Percentiles rank a stretch among this genome's conserved stretches.
phyloP scores from a whole-genome alignment of 2,329 filamentous ascomycete species.

The Pseudogymnoascus sp. region DNA sequence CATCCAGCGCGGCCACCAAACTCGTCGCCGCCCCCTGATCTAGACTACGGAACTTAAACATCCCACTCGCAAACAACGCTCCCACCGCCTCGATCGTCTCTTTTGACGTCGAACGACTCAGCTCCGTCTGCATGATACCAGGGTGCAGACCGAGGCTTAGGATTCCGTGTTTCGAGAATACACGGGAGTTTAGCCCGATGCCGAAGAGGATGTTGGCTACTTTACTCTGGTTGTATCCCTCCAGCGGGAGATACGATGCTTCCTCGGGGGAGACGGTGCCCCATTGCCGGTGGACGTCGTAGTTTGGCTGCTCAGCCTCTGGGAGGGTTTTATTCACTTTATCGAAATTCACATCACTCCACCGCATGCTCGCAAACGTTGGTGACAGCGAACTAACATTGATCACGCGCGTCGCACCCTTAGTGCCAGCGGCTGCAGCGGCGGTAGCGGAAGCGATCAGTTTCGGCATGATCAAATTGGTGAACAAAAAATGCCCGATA shows the following conservation, averaged over 20 bases:
- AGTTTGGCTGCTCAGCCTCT: constrained; percentile 27
- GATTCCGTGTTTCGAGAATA: constrained; percentile 19
- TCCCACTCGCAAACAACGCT: not conserved
- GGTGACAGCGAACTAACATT: constrained; percentile 25
- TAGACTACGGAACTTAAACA: constrained; percentile 17
- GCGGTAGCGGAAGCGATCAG: constrained; percentile 7
- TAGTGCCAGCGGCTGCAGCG: constrained; percentile 1
- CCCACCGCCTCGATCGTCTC: constrained; percentile 27
- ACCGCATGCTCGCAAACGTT: constrained; percentile 24
- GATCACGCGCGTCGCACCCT: constrained; percentile 16
- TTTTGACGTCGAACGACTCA: constrained; percentile 21
- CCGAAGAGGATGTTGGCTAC: constrained; percentile 32
- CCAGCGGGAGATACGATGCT: constrained; percentile 27
- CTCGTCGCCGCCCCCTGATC: constrained; percentile 28
- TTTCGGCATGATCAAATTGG: constrained; percentile 16
- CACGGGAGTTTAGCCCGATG: constrained; percentile 22
- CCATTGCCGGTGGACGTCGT: constrained; percentile 21
- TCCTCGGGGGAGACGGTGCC: constrained; percentile 22
- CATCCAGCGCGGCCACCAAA: constrained; percentile 34
- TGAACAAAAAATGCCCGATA: constrained; percentile 19
- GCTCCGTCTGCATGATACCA: constrained; percentile 23
- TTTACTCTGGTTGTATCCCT: constrained; percentile 32
- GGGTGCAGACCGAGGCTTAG: constrained; percentile 12
- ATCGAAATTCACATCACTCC: constrained; percentile 33
- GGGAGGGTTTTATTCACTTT: constrained; percentile 30